These are phyloP conservation scores for Flaveria bidentis DNA, from an alignment of 129 eudicot species.

Conservation along the genomic window DNA sequence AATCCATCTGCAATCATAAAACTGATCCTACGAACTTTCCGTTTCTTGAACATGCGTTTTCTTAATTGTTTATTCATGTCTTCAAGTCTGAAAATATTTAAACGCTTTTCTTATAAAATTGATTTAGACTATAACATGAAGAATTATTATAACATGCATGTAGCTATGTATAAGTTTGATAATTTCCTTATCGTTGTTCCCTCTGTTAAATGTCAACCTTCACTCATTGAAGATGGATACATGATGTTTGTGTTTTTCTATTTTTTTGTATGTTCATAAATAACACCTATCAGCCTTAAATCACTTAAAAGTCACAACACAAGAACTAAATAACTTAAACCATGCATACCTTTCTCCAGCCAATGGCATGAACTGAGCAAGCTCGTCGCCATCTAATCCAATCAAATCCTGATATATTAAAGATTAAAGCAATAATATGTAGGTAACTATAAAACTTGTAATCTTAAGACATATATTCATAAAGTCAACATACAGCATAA, in stretches of 20 bases:
- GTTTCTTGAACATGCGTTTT: constrained; percentile 90
- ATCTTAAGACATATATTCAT: constrained; percentile 9
- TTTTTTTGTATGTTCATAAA: constrained; percentile 4
- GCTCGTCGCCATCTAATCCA: constrained; percentile 82
- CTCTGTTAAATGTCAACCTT: constrained; percentile 8
- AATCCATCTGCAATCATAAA: constrained; percentile 68
- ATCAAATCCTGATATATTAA: constrained; percentile 67
- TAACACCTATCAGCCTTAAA: neutral
- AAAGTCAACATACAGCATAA: constrained; percentile 72
- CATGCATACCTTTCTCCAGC: constrained; percentile 68
- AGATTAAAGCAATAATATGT: constrained; percentile 21
- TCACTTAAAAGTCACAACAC: neutral
- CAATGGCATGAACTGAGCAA: constrained; percentile 68
- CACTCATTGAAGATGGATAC: neutral
- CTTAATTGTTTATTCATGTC: constrained; percentile 82
- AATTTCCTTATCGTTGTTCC: constrained; percentile 7
- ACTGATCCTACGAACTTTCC: constrained; percentile 72
- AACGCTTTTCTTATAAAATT: neutral
- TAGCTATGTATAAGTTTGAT: neutral
- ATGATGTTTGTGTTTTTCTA: neutral
- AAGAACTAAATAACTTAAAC: constrained; percentile 1
- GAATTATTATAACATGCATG: neutral
- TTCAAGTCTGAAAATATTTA: constrained; percentile 56
- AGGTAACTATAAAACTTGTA: constrained; percentile 5
- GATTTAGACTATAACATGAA: constrained; percentile 7